Percentiles rank a stretch among this genome's conserved stretches.
These are phyloP conservation scores for Gracilariopsis chorda DNA, from an alignment of 23 red algal genomes.

Conservation along the genomic window DNA sequence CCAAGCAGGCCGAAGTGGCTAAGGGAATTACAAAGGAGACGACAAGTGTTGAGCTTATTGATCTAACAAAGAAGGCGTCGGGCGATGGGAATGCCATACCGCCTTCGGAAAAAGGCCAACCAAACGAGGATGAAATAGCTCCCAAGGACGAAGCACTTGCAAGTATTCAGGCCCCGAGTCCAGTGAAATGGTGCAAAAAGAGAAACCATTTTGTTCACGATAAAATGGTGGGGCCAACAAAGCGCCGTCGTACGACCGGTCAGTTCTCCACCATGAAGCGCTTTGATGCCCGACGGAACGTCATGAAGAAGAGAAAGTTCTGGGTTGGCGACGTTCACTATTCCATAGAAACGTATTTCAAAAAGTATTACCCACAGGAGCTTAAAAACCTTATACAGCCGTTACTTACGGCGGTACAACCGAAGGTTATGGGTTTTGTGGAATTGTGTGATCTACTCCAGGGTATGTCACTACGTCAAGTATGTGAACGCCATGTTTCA, in stretches of 20 bases:
- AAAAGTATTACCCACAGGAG: background rate
- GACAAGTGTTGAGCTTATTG: background rate
- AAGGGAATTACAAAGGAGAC: background rate
- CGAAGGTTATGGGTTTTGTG: background rate
- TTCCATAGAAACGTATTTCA: constrained; percentile 39
- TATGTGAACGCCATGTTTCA: background rate
- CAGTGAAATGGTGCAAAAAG: constrained; percentile 7
- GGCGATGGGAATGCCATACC: background rate
- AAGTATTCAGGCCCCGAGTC: background rate
- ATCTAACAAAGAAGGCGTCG: background rate
- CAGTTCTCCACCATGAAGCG: background rate
- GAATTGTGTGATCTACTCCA: constrained; percentile 23
- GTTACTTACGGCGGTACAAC: constrained; percentile 9
- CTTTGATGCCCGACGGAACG: constrained; percentile 42
- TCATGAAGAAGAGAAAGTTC: constrained; percentile 33
- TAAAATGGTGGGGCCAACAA: background rate
- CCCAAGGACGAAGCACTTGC: background rate
- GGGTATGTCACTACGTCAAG: background rate
- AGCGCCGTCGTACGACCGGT: background rate
- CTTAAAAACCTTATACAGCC: constrained; percentile 41
- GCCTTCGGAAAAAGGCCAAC: background rate
- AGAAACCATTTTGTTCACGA: background rate
- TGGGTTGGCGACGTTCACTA: constrained; percentile 43
- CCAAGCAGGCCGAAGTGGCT: background rate
- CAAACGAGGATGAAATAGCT: background rate